Evolutionary conservation across 176 grass and related monocot species (phyloP), one percentile per base, ranked within the genome.

Genomic region (Hordeum marinum): DNA sequence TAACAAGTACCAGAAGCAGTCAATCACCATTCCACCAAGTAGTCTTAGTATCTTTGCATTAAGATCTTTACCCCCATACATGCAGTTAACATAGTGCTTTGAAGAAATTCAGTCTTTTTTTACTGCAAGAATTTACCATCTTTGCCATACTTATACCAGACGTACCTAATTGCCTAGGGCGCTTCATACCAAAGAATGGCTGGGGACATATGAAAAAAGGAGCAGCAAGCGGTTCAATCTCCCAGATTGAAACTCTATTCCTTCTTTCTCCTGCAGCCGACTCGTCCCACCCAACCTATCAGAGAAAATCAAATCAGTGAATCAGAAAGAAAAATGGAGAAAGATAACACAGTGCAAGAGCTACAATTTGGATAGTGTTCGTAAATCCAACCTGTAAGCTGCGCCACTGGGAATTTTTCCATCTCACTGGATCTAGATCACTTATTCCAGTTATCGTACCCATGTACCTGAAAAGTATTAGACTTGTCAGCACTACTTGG

Each of bases 331-430:
- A 71, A 80, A 43, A 60, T 78, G 14, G 25, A 57, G 71, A 29
- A 83, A 41, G 11, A 18, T 10, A 80, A 23, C 55, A 52, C 29
- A 25, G 65, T 37, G 79, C 5, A 70, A 75, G 43, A 77, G 24
- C 69, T 69, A 20, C 0, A 17, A 85, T 24, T 29, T 66, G 41
- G 11, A 11, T 17, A 50, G 11, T 63, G 26, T 63, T 84, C 42
- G 32, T 43, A 61, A 91, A 68, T 75, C 64, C 35, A 84, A 99
- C 97, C 91, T 99, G 97, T 68, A 99, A 90, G 86, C 94, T 99
- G 18, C 92, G 88, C 97, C 97, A 99, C 26, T 99, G 97, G 35
- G 97, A 99, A 63, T 92, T 96, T 84, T 99, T 99, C 97, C 97
- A 99, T 76, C 97, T 91, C n/a, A 94, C 86, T 86, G 97, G 83